Conservation (phyloP, 345 rosid species). For the Leavenworthia alabamica region DNA sequence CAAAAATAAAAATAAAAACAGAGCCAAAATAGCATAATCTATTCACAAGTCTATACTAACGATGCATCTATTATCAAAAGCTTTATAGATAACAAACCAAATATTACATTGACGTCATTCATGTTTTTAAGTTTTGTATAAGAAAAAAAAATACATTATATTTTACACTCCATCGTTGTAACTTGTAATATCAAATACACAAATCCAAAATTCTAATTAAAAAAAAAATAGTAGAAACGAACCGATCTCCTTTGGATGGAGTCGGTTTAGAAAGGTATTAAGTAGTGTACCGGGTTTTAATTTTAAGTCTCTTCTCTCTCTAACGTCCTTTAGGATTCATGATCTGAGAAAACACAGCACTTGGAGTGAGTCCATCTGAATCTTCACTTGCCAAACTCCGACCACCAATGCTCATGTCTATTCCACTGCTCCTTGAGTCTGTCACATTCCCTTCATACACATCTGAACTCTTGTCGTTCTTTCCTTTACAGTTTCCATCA, state of each 20-base stretch:
- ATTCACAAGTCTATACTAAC: too few relatives aligned
- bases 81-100: slow-evolving; percentile 20
- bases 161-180: slow-evolving; percentile 26
- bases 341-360: slow-evolving; percentile 97
- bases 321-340: slow-evolving; percentile 99
- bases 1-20: too few relatives aligned
- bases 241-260: slow-evolving; percentile 14
- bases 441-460: slow-evolving; percentile 59
- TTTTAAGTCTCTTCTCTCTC: slow-evolving; percentile 12
- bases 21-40: too few relatives aligned
- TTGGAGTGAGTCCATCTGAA: slow-evolving; percentile 90
- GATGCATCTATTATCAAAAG: slow-evolving; percentile 1
- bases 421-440: slow-evolving; percentile 85
- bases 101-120: background rate
- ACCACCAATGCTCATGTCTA: slow-evolving; percentile 93
- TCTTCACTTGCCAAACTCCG: slow-evolving; percentile 92
- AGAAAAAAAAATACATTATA: slow-evolving; percentile 11
- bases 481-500: slow-evolving; percentile 47
- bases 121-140: slow-evolving; percentile 22
- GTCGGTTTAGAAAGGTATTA: too few relatives aligned
- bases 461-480: slow-evolving; percentile 43
- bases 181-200: slow-evolving; percentile 28
- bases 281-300: too few relatives aligned
- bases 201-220: slow-evolving; percentile 22
- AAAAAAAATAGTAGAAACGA: background rate